A percentile compares a stretch with the other conserved stretches of the same genome.
Evolutionary conservation across 306 rosid genomes (phyloP).

Genomic region (Prunus mongolica): DNA sequence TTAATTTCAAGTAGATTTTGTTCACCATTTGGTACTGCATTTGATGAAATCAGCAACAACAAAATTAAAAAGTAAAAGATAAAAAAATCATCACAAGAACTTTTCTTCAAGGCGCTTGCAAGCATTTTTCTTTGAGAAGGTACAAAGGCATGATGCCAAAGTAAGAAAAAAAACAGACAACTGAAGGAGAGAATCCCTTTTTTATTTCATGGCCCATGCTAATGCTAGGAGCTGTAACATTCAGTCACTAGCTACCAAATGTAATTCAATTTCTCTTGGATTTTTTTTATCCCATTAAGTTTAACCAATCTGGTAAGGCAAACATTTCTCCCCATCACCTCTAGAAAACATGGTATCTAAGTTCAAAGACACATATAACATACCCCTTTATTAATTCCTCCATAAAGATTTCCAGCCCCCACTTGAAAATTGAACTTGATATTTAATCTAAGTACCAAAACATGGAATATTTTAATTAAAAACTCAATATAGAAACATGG

Average conservation of each 20-base stretch:
- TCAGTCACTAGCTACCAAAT: constrained; percentile 15
- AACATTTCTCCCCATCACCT: neutral
- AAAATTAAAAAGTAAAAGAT: too few species aligned
- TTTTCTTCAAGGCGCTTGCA: constrained; percentile 28
- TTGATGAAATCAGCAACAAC: constrained; percentile 37
- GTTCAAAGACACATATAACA: too few species aligned
- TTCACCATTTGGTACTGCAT: constrained; percentile 28
- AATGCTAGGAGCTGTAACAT: constrained; percentile 11
- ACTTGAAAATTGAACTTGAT: constrained; percentile 42
- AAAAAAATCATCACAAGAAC: constrained; percentile 30
- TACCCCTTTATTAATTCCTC: too few species aligned
- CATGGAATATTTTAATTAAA: constrained; percentile 28
- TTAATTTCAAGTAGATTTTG: constrained; percentile 34
- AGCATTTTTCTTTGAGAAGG: constrained; percentile 18
- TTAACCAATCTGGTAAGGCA: neutral
- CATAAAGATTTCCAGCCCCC: constrained; percentile 4
- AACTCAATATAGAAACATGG: constrained; percentile 30
- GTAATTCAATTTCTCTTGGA: constrained; percentile 14
- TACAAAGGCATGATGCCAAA: constrained; percentile 35
- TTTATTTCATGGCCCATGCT: constrained; percentile 25
- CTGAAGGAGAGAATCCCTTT: constrained; percentile 16
- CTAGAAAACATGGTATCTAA: too few species aligned
- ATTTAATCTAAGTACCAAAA: constrained; percentile 41
- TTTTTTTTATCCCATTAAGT: neutral
- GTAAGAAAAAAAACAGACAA: constrained; percentile 5